Conservation (phyloP, 768 basidiomycete genomes). For the Pleurotus tuoliensis region DNA sequence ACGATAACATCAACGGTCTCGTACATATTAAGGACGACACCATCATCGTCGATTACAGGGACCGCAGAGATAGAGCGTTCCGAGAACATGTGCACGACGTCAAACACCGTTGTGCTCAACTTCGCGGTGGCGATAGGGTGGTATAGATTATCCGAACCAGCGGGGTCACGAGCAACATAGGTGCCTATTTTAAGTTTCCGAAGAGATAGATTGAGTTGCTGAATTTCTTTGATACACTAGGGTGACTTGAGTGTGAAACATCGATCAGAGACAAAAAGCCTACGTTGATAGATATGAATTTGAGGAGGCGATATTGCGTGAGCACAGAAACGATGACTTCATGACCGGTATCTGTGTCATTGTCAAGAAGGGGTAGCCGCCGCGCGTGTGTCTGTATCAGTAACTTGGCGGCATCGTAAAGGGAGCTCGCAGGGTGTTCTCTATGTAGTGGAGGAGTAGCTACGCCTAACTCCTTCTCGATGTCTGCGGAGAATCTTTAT, state of each 20-base stretch:
- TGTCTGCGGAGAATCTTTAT: constrained; percentile 49
- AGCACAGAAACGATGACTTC: constrained; percentile 95
- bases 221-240: constrained; percentile 84
- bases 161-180: constrained; percentile 61
- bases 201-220: constrained; percentile 73
- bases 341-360: constrained; percentile 89
- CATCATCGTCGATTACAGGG: constrained; percentile 90
- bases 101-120: constrained; percentile 88
- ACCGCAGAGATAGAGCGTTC: constrained; percentile 94
- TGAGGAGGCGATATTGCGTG: constrained; percentile 96
- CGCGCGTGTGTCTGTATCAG: constrained; percentile 96
- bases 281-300: constrained; percentile 97
- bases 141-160: constrained; percentile 63
- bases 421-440: constrained; percentile 83
- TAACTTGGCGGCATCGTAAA: constrained; percentile 86
- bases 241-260: constrained; percentile 4
- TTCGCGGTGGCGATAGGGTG: constrained; percentile 92
- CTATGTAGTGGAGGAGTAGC: constrained; percentile 86
- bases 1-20: constrained; percentile 99
- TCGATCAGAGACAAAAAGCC: constrained; percentile 19
- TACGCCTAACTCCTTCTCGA: constrained; percentile 89
- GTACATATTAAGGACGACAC: constrained; percentile 92
- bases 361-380: constrained; percentile 88
- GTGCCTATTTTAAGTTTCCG: constrained; percentile 91
- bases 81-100: constrained; percentile 98